These are phyloP conservation scores for Talaromyces ruber DNA, from an alignment of 495 filamentous ascomycete genomes.

Conservation along the genomic window DNA sequence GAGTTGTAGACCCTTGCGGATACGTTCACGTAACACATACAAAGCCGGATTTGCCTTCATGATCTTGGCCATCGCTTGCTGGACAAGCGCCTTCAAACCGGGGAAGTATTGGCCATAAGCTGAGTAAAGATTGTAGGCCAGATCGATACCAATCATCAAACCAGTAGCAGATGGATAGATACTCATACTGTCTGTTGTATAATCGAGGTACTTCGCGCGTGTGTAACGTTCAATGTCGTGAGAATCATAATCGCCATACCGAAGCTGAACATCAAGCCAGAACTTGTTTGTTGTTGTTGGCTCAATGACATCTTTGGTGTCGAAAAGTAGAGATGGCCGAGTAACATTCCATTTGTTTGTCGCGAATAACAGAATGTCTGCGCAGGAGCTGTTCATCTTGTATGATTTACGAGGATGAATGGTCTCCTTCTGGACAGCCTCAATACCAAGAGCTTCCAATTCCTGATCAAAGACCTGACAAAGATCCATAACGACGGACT, in stretches of 20 bases:
- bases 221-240: conserved; percentile 98
- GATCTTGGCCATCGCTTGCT: conserved; percentile 98
- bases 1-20: conserved; percentile 95
- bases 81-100: conserved; percentile 89
- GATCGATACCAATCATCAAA: conserved; percentile 96
- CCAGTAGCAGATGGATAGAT: conserved; percentile 98
- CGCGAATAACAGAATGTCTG: conserved; percentile 95
- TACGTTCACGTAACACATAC: conserved; percentile 95
- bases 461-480: conserved; percentile 99
- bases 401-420: conserved; percentile 99
- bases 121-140: conserved; percentile 97
- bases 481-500: conserved; percentile 97
- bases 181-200: conserved; percentile 98
- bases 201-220: conserved; percentile 96
- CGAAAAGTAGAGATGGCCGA: conserved; percentile 82
- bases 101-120: conserved; percentile 99
- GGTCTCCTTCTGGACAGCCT: conserved; percentile 98
- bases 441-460: conserved; percentile 89
- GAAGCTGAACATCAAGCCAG: conserved; percentile 97
- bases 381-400: conserved; percentile 99
- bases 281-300: conserved; percentile 97
- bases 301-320: conserved; percentile 95
- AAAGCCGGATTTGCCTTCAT: conserved; percentile 99
- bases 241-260: conserved; percentile 98
- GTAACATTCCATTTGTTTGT: conserved; percentile 99